phyloP scores from a whole-genome alignment of 1,139 yeast species.

The Taphrina deformans region DNA sequence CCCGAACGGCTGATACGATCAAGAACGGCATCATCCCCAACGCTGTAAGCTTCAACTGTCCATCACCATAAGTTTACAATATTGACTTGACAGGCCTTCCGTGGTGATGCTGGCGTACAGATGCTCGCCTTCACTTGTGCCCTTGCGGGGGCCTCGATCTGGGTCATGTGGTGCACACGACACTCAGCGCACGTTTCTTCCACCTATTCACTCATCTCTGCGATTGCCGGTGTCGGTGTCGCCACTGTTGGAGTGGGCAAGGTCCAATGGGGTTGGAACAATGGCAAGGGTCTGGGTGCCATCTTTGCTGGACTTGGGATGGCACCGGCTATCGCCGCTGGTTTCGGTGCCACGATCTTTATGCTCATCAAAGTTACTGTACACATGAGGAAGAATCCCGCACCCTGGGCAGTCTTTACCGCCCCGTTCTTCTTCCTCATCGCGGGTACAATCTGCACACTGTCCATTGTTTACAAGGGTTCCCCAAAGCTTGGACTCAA shows the following conservation, averaged over 20 bases:
- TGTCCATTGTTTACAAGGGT: conserved; percentile 67
- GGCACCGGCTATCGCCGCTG: conserved; percentile 73
- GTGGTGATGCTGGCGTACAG: conserved; percentile 48
- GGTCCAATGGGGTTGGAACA: conserved; percentile 70
- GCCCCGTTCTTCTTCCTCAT: conserved; percentile 64
- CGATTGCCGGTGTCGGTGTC: conserved; percentile 70
- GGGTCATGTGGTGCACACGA: conserved; percentile 68
- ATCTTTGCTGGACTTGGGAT: conserved; percentile 80
- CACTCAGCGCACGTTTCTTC: conserved; percentile 77
- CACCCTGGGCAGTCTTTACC: conserved; percentile 57
- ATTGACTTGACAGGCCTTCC: conserved; percentile 55
- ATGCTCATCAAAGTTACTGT: conserved; percentile 61
- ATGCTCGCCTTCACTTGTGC: conserved; percentile 79
- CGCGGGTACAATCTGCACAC: conserved; percentile 63
- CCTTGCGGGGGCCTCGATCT: conserved; percentile 68
- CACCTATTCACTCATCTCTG: conserved; percentile 78
- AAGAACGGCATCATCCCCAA: conserved; percentile 62
- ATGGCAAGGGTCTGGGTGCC: conserved; percentile 57
- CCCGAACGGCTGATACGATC: conserved; percentile 69
- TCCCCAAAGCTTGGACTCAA: conserved; percentile 64
- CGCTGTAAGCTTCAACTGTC: conserved; percentile 43
- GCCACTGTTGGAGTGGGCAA: conserved; percentile 64
- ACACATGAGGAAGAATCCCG: conserved; percentile 58
- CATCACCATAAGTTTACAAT: conserved; percentile 40
- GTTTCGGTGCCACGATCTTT: conserved; percentile 60